Conservation (phyloP, 331 rosid species). For the Malus hybrid region DNA sequence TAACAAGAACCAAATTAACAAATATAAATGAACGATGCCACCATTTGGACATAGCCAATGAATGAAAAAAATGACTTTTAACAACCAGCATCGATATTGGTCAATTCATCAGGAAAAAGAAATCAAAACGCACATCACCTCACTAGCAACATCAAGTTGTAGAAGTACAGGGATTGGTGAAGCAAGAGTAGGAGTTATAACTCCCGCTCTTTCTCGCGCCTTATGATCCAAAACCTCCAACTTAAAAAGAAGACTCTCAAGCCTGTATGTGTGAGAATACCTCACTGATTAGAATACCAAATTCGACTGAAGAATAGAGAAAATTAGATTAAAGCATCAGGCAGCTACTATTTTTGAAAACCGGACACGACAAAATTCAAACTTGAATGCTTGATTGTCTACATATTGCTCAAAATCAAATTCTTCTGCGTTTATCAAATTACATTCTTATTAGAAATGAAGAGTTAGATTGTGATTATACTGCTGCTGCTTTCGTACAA, state of each 20-base stretch:
- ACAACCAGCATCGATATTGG: slow-evolving; percentile 1
- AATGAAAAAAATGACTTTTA: background rate
- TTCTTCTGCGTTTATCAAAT: background rate
- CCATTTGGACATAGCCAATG: background rate
- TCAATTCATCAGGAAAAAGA: background rate
- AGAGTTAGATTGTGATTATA: background rate
- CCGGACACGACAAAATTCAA: background rate
- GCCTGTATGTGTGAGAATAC: slow-evolving; percentile 33
- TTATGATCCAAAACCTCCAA: slow-evolving; percentile 95
- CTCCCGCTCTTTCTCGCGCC: slow-evolving; percentile 96
- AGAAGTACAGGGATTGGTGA: slow-evolving; percentile 73
- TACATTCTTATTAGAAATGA: background rate
- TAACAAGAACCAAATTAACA: background rate
- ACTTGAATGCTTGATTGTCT: background rate
- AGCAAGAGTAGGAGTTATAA: slow-evolving; percentile 83
- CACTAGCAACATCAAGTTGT: slow-evolving; percentile 66
- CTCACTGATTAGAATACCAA: background rate
- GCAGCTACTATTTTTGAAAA: too few species aligned
- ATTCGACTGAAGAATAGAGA: background rate
- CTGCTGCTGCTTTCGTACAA: background rate
- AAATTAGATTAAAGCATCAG: background rate
- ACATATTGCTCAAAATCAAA: background rate
- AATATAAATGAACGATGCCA: background rate
- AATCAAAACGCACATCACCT: slow-evolving; percentile 36
- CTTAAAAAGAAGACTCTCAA: slow-evolving; percentile 80